Percentiles rank a stretch among this genome's conserved stretches.
Conservation (phyloP, 1,139 yeast genomes). For the Pichia sp. region DNA sequence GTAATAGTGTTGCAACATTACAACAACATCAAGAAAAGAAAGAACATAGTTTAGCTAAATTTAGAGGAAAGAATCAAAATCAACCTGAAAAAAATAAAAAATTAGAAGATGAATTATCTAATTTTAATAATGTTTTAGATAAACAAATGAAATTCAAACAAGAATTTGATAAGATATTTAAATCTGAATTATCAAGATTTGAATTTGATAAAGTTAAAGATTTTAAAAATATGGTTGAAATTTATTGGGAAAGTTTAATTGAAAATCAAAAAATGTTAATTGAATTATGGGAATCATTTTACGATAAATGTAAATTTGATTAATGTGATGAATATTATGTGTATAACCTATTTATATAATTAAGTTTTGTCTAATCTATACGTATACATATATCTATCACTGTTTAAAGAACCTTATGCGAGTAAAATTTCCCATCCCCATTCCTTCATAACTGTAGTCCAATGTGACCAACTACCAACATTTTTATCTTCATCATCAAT, state of each 20-base stretch:
- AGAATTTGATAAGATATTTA: slow-evolving; percentile 45
- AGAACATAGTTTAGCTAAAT: slow-evolving; percentile 35
- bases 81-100: slow-evolving; percentile 38
- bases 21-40: slow-evolving; percentile 42
- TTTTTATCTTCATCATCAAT: slow-evolving; percentile 32
- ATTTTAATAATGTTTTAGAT: slow-evolving; percentile 49
- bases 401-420: too few relatives aligned
- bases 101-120: slow-evolving; percentile 52
- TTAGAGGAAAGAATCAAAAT: slow-evolving; percentile 28
- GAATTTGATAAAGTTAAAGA: slow-evolving; percentile 77
- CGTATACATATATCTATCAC: too few relatives aligned
- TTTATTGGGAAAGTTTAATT: slow-evolving; percentile 82
- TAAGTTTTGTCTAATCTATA: too few relatives aligned
- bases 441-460: slow-evolving; percentile 65
- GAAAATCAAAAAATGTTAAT: slow-evolving; percentile 94
- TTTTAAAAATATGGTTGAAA: slow-evolving; percentile 84
- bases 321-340: too few relatives aligned
- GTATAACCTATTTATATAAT: neutral
- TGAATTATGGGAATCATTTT: slow-evolving; percentile 91
- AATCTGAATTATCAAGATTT: slow-evolving; percentile 59
- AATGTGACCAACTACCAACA: slow-evolving; percentile 50
- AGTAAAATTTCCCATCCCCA: slow-evolving; percentile 70
- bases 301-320: slow-evolving; percentile 39
- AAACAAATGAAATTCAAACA: slow-evolving; percentile 25
- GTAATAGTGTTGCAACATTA: slow-evolving; percentile 50